These are phyloP conservation scores for Penicillium sp. DNA, from an alignment of 2,329 filamentous ascomycete genomes.

Conservation along the genomic window DNA sequence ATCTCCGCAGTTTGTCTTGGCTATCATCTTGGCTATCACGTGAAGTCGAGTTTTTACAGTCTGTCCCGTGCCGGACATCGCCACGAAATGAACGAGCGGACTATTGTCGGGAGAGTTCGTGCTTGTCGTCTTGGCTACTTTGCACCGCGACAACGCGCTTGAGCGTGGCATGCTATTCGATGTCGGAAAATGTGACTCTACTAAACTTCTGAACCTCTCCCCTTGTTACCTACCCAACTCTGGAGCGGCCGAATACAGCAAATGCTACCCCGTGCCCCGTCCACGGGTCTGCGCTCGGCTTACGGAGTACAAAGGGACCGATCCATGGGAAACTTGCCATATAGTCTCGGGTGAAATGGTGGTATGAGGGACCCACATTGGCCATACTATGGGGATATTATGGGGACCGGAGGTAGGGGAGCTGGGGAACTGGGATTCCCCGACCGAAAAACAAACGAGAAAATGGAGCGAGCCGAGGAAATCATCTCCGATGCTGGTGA, in stretches of 20 bases:
- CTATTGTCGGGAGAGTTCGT: neutral
- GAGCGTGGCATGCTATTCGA: slow-evolving; percentile 3
- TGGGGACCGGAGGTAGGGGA: neutral
- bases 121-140: neutral
- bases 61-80: neutral
- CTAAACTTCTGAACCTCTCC: neutral
- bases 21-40: neutral
- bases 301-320: neutral
- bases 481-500: neutral
- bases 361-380: neutral
- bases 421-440: neutral
- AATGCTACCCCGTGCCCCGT: neutral
- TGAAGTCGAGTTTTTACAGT: neutral
- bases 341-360: neutral
- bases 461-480: neutral
- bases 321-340: neutral
- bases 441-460: neutral
- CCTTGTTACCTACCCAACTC: neutral
- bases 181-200: neutral
- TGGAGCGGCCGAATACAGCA: neutral
- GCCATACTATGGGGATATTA: neutral
- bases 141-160: neutral
- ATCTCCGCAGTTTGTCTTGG: neutral
- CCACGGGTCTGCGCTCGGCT: neutral
- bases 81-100: neutral